Conservation (phyloP, 805 yeast species). For the Saccharomycopsis lassenensis region DNA sequence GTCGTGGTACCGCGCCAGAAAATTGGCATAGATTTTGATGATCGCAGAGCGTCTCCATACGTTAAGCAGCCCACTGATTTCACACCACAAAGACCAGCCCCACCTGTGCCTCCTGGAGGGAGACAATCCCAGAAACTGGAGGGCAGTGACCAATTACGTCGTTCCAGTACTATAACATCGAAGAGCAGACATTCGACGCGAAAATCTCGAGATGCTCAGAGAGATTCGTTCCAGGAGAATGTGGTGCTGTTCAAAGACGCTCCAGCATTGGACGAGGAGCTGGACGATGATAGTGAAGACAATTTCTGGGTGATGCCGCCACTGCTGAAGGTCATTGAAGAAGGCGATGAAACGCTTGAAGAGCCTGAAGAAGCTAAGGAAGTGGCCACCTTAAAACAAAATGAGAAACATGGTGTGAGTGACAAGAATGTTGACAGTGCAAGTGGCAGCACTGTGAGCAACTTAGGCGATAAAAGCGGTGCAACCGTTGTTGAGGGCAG, state of each 20-base stretch:
- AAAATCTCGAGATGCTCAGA: no score
- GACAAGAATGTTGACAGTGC: background rate
- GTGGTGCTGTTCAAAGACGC: conserved; percentile 65
- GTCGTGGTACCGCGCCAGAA: no score
- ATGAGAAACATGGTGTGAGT: background rate
- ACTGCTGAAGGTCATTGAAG: conserved; percentile 14
- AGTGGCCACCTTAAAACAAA: no score
- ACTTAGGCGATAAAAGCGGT: conserved; percentile 5
- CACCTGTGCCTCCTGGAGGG: conserved; percentile 15
- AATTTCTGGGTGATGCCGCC: conserved; percentile 51
- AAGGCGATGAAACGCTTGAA: background rate
- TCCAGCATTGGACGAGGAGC: conserved; percentile 36
- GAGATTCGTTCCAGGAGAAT: conserved; percentile 65
- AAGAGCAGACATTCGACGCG: background rate
- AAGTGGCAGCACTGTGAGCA: background rate
- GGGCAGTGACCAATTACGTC: conserved; percentile 4
- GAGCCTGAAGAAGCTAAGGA: no score
- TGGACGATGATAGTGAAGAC: conserved; percentile 35
- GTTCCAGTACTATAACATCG: conserved; percentile 5
- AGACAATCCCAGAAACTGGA: background rate
- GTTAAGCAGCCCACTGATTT: conserved; percentile 39
- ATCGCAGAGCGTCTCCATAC: conserved; percentile 67
- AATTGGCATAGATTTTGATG: conserved; percentile 81
- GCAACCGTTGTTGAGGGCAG: conserved; percentile 7
- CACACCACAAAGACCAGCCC: conserved; percentile 17